Percentiles rank a stretch among this genome's conserved stretches.
Conservation (phyloP, 306 rosid genomes). For the Betula pendula region DNA sequence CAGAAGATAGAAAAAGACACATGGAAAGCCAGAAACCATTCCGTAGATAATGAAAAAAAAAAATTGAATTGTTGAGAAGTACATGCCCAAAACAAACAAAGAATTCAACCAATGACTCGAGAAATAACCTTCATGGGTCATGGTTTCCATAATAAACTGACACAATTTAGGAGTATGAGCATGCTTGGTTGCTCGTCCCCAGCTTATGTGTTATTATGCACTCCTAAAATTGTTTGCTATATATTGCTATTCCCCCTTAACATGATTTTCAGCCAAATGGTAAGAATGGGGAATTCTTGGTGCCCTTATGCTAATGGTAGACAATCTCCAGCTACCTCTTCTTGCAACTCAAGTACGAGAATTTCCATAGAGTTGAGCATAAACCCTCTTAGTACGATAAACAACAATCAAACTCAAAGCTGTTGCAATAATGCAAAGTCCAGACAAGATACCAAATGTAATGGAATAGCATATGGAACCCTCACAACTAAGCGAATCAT, state of each 20-base stretch:
- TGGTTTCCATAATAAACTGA: background rate
- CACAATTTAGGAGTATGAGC: background rate
- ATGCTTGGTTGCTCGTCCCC: background rate
- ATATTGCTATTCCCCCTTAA: background rate
- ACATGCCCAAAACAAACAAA: background rate
- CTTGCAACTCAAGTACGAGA: constrained; percentile 30
- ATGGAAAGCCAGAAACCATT: background rate
- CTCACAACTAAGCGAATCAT: constrained; percentile 46
- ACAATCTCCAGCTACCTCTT: background rate
- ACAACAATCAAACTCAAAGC: constrained; percentile 49
- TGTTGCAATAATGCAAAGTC: constrained; percentile 54
- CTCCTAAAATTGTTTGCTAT: background rate
- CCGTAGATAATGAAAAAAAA: background rate
- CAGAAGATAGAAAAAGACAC: background rate
- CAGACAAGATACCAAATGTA: constrained; percentile 60
- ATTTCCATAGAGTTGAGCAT: constrained; percentile 52
- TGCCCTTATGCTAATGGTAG: constrained; percentile 6
- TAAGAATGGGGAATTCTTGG: constrained; percentile 4
- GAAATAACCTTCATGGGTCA: background rate
- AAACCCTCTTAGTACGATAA: constrained; percentile 57
- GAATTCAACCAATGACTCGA: background rate
- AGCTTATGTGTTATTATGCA: background rate
- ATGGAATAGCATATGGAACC: constrained; percentile 67
- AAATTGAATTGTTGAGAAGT: background rate
- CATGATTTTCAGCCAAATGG: background rate